Conservation (phyloP, 2,329 filamentous ascomycete species). For the Chrysosporium keratinophilum region DNA sequence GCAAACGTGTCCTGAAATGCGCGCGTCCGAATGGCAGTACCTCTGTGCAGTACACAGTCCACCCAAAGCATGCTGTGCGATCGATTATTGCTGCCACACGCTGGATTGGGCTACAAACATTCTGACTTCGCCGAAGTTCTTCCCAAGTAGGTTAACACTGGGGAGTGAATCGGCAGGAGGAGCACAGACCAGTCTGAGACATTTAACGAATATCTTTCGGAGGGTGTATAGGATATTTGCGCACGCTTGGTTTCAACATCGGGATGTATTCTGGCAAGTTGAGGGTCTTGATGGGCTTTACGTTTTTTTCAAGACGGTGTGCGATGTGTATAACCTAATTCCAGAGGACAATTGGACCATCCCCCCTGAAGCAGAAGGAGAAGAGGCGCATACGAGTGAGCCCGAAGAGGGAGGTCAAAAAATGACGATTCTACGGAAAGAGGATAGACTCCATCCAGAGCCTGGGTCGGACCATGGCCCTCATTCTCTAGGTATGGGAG, state of each 20-base stretch:
- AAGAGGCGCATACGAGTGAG: constrained; percentile 15
- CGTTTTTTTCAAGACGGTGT: constrained; percentile 93
- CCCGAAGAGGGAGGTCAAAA: constrained; percentile 11
- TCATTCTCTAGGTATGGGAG: constrained; percentile 41
- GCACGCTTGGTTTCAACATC: constrained; percentile 97
- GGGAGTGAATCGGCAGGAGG: constrained; percentile 39
- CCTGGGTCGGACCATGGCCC: constrained; percentile 32
- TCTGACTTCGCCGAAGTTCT: constrained; percentile 87
- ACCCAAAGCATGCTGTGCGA: constrained; percentile 92
- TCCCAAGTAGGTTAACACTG: constrained; percentile 68
- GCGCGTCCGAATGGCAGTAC: constrained; percentile 97
- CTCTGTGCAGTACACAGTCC: constrained; percentile 95
- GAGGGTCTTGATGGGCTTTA: constrained; percentile 88
- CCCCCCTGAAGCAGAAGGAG: constrained; percentile 79
- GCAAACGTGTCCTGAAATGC: constrained; percentile 91
- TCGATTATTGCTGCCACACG: constrained; percentile 98
- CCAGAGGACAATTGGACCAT: constrained; percentile 94
- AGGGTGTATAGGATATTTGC: constrained; percentile 93
- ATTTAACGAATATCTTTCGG: constrained; percentile 89
- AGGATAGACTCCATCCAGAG: constrained; percentile 25
- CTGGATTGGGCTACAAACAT: constrained; percentile 95
- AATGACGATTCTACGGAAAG: constrained; percentile 33
- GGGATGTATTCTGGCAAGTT: constrained; percentile 87
- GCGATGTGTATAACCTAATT: constrained; percentile 79
- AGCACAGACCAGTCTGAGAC: constrained; percentile 42